Evolutionary conservation across 306 rosid species (phyloP), one percentile per base, ranked within the genome.

Genomic region (Pachyrhizus erosus): DNA sequence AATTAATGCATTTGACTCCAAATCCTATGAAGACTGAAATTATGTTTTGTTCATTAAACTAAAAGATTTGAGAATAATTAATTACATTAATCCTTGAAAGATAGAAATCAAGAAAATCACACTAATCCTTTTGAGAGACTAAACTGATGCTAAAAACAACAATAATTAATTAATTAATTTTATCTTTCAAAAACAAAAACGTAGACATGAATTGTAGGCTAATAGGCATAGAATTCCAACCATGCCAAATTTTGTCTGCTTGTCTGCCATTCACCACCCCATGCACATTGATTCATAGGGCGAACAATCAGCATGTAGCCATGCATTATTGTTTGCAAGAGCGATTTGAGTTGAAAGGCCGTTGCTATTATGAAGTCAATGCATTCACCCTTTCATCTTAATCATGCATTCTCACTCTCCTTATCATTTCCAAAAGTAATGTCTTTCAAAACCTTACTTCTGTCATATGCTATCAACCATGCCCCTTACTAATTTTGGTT

Each of bases 201-300:
- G n/a, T n/a, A n/a, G n/a, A n/a, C n/a, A n/a, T n/a, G n/a, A n/a
- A n/a, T n/a, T n/a, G n/a, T n/a, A n/a, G n/a, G n/a, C 5, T 75
- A 61, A 27, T 7, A 45, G 65, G 62, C 33, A 70, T 8, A 7
- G 10, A 20, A 33, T 74, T 21, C 51, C 24, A 65, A 15, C 66
- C 14, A 11, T 79, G 82, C 83, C 83, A 52, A 79, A 52, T 6
- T 52, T 34, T 67, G 75, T 65, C 27, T 78, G n/a, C 12, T 5
- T 66, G 82, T 66, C 82, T 67, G 67, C 66, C 40, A 65, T 29
- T 62, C 13, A 24, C 58, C 12, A 61, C 29, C 55, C 13, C 69
- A 75, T n/a, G 5, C 29, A 8, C 3, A 43, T 62, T 62, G 42
- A 62, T 62, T 62, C 42, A 15, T 62, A 24, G n/a, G 33, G 14